Percentiles rank a stretch among this genome's conserved stretches.
Conservation (phyloP, 495 filamentous ascomycete species). For the Evansstolkia leycettana region DNA sequence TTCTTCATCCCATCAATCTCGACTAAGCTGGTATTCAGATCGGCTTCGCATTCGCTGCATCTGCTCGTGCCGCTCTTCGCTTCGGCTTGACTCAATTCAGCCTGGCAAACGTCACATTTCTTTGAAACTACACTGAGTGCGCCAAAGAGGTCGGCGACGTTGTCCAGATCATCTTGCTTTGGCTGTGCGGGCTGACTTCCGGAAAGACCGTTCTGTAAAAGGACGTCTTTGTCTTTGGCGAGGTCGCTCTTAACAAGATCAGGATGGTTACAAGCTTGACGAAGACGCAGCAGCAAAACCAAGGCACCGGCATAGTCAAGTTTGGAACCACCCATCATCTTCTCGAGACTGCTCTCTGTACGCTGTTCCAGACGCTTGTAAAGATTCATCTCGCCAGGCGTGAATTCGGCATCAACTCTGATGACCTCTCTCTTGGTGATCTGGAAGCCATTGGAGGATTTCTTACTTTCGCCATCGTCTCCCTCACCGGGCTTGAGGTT, state of each 20-base stretch:
- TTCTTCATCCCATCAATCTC: slow-evolving; percentile 33
- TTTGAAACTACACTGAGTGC: slow-evolving; percentile 68
- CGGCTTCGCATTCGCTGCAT: slow-evolving; percentile 61
- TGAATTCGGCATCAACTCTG: slow-evolving; percentile 67
- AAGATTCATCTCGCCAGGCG: slow-evolving; percentile 65
- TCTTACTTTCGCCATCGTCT: slow-evolving; percentile 33
- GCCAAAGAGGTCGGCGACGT: slow-evolving; percentile 73
- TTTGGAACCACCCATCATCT: slow-evolving; percentile 69
- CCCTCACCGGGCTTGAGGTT: slow-evolving; percentile 55
- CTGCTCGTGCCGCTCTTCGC: slow-evolving; percentile 44
- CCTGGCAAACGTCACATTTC: slow-evolving; percentile 82
- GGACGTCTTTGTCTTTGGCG: slow-evolving; percentile 74
- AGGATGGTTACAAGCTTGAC: slow-evolving; percentile 91
- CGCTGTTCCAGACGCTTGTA: slow-evolving; percentile 74
- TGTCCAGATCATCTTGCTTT: slow-evolving; percentile 58
- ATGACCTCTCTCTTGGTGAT: slow-evolving; percentile 82
- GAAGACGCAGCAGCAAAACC: slow-evolving; percentile 72
- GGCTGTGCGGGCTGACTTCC: slow-evolving; percentile 33
- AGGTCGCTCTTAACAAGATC: slow-evolving; percentile 73
- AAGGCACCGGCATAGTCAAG: slow-evolving; percentile 74
- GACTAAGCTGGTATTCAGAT: slow-evolving; percentile 39
- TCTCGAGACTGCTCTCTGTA: slow-evolving; percentile 71
- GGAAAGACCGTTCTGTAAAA: slow-evolving; percentile 44
- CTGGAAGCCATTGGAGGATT: slow-evolving; percentile 54
- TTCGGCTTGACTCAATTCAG: slow-evolving; percentile 49